Evolutionary conservation across 345 rosid species (phyloP).

Genomic region (Lepidium africanum): DNA sequence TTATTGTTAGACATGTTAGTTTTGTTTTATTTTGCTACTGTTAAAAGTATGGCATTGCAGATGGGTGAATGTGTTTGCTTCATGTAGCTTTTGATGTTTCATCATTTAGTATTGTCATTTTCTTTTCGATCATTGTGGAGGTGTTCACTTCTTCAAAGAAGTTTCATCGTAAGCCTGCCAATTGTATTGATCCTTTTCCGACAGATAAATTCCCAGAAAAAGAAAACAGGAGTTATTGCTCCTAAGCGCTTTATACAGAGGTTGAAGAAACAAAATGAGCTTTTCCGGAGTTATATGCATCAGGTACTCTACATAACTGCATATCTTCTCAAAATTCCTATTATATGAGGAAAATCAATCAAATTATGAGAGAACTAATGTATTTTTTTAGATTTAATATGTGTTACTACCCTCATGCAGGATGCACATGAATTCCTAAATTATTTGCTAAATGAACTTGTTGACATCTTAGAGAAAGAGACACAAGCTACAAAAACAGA

Average conservation of each 20-base stretch:
- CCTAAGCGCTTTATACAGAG: constrained; percentile 98
- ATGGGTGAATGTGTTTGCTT: background rate
- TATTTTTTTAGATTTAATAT: background rate
- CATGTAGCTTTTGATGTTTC: background rate
- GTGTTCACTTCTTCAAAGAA: too few relatives aligned
- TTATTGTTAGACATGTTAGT: background rate
- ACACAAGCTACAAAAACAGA: constrained; percentile 53
- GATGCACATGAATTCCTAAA: constrained; percentile 97
- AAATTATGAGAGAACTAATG: background rate
- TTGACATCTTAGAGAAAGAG: constrained; percentile 64
- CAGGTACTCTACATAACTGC: constrained; percentile 44
- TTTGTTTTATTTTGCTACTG: background rate
- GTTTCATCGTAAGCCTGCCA: background rate
- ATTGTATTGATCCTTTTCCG: background rate
- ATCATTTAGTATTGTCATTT: background rate
- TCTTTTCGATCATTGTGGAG: too few relatives aligned
- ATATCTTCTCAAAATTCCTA: background rate
- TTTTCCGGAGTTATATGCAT: constrained; percentile 98
- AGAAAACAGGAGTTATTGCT: constrained; percentile 98
- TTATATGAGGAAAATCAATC: background rate
- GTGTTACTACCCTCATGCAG: constrained; percentile 29
- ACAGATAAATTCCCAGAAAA: constrained; percentile 96
- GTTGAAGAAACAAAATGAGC: constrained; percentile 98
- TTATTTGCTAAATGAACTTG: constrained; percentile 91
- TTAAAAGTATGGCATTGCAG: background rate